These are phyloP conservation scores for Boletus rubescentipes DNA, from an alignment of 768 basidiomycete species.

Conservation along the genomic window DNA sequence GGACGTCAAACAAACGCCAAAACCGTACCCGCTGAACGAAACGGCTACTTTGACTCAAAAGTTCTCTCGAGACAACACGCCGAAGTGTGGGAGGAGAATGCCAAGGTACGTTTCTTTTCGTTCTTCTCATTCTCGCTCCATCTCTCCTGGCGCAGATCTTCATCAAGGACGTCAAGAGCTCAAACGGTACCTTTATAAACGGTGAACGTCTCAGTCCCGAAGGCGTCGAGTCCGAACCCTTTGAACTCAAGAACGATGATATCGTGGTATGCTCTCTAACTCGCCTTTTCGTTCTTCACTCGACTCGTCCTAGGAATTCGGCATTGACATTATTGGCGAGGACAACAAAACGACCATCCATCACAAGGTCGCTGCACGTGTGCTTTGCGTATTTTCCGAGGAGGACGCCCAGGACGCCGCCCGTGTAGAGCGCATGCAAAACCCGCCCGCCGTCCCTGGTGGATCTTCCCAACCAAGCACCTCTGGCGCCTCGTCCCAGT, in stretches of 20 bases:
- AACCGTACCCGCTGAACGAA: slow-evolving; percentile 88
- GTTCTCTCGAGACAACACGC: slow-evolving; percentile 93
- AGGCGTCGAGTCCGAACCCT: slow-evolving; percentile 88
- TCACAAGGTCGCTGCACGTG: slow-evolving; percentile 96
- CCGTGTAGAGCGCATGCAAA: slow-evolving; percentile 66
- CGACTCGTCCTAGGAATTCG: slow-evolving; percentile 74
- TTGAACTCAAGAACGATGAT: slow-evolving; percentile 92
- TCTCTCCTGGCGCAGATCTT: slow-evolving; percentile 60
- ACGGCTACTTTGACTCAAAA: slow-evolving; percentile 97
- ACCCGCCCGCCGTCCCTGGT: slow-evolving; percentile 29
- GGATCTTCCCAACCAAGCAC: slow-evolving; percentile 38
- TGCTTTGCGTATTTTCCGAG: slow-evolving; percentile 82
- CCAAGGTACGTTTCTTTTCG: slow-evolving; percentile 57
- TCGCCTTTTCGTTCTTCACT: slow-evolving; percentile 6
- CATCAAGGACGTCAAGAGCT: slow-evolving; percentile 98
- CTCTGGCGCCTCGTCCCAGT: slow-evolving; percentile 30
- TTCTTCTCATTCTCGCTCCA: slow-evolving; percentile 7
- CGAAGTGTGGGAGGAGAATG: slow-evolving; percentile 94
- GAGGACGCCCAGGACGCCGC: slow-evolving; percentile 80
- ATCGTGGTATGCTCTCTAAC: slow-evolving; percentile 70
- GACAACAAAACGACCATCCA: slow-evolving; percentile 98
- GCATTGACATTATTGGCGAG: slow-evolving; percentile 98
- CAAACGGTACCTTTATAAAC: slow-evolving; percentile 98
- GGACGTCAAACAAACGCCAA: slow-evolving; percentile 95
- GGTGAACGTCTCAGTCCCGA: slow-evolving; percentile 89